Evolutionary conservation across 2,329 filamentous ascomycete genomes (phyloP).

Genomic region (Aspergillus floridensis): DNA sequence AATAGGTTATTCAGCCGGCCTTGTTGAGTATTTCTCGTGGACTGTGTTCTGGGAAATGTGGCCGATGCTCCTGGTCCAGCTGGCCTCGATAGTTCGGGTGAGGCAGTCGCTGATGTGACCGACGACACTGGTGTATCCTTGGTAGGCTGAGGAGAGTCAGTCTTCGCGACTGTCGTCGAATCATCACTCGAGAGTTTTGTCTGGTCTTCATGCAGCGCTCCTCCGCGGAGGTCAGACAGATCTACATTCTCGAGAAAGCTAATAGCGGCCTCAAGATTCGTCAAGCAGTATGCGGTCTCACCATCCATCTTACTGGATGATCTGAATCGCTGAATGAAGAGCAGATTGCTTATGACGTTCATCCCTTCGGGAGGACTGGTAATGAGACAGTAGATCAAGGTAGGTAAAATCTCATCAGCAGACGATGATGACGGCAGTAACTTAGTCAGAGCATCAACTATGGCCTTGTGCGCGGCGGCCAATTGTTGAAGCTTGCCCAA

Average conservation of each 20-base stretch:
- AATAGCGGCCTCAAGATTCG: slow-evolving; percentile 91
- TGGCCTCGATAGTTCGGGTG: slow-evolving; percentile 32
- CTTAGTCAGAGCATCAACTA: slow-evolving; percentile 77
- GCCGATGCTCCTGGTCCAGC: slow-evolving; percentile 30
- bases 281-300: slow-evolving; percentile 92
- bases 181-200: slow-evolving; percentile 51
- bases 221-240: slow-evolving; percentile 77
- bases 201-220: slow-evolving; percentile 70
- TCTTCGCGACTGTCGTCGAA: slow-evolving; percentile 25
- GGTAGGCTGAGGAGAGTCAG: slow-evolving; percentile 24
- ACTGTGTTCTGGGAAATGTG: slow-evolving; percentile 32
- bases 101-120: slow-evolving; percentile 28
- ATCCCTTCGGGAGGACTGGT: slow-evolving; percentile 82
- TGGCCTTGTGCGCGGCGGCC: slow-evolving; percentile 85
- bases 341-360: slow-evolving; percentile 88
- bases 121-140: slow-evolving; percentile 28
- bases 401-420: slow-evolving; percentile 94
- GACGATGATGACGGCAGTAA: slow-evolving; percentile 73
- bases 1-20: slow-evolving; percentile 81
- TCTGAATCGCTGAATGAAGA: slow-evolving; percentile 90
- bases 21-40: slow-evolving; percentile 55
- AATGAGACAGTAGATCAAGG: slow-evolving; percentile 93
- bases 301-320: slow-evolving; percentile 83
- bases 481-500: slow-evolving; percentile 87
- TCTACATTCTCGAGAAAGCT: slow-evolving; percentile 95